Conservation (phyloP, 176 grass and related monocot genomes). For the Paspalum notatum region DNA sequence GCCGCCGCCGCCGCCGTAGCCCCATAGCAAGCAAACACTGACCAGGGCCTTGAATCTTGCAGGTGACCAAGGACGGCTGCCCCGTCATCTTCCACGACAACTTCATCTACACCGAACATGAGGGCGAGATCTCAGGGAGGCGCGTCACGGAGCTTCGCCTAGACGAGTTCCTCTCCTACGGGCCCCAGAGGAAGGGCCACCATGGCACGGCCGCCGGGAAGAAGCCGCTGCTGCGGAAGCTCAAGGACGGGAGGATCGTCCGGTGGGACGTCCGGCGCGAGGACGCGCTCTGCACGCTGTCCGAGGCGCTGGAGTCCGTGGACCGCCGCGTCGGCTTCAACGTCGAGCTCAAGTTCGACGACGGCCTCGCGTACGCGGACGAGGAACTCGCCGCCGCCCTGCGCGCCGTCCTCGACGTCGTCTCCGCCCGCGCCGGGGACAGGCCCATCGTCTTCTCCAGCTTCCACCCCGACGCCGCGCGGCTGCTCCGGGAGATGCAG, state of each 20-base stretch:
- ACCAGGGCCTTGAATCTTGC: background rate
- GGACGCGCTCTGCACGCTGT: conserved; percentile 64
- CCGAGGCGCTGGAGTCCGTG: conserved; percentile 64
- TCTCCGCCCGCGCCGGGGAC: conserved; percentile 49
- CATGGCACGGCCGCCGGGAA: background rate
- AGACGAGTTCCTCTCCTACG: conserved; percentile 77
- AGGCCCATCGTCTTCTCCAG: conserved; percentile 81
- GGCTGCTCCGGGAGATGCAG: conserved; percentile 59
- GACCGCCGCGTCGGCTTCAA: conserved; percentile 71
- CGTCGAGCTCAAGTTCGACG: conserved; percentile 81
- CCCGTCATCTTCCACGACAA: conserved; percentile 89
- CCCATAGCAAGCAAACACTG: background rate
- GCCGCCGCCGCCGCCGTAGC: no score
- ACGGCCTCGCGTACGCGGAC: conserved; percentile 53
- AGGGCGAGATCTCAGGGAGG: conserved; percentile 57
- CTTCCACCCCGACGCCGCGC: conserved; percentile 77
- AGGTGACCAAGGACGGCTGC: conserved; percentile 80
- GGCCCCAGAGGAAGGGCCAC: conserved; percentile 55
- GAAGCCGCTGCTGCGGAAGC: conserved; percentile 66
- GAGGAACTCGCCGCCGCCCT: conserved; percentile 47
- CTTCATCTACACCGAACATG: conserved; percentile 61
- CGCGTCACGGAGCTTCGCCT: conserved; percentile 61
- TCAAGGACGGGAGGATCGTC: conserved; percentile 66
- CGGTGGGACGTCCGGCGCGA: conserved; percentile 66
- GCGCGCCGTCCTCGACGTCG: conserved; percentile 53